Evolutionary conservation across 2,329 filamentous ascomycete species (phyloP).

Genomic region (Fusarium sp.): DNA sequence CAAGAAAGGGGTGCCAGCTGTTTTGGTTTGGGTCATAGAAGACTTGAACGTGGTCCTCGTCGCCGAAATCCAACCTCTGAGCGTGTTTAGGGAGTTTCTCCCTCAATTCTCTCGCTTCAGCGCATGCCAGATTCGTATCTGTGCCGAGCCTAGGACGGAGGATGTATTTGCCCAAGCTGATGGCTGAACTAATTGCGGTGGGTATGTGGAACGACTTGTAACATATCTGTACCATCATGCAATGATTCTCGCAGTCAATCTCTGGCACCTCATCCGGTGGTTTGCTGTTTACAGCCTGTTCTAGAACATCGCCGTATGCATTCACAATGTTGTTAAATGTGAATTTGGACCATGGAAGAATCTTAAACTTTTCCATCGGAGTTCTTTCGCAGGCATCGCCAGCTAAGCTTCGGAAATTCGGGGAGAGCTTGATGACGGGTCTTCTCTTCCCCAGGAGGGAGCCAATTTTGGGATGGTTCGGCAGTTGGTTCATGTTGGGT

Average conservation of each 20-base stretch:
- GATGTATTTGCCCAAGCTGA: fast-evolving
- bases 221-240: background rate
- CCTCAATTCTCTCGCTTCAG: background rate
- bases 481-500: background rate
- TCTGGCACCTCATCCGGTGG: background rate
- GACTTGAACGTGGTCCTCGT: background rate
- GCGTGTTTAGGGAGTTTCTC: background rate
- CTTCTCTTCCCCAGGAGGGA: background rate
- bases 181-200: background rate
- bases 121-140: background rate
- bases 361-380: background rate
- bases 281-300: too few relatives aligned
- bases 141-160: background rate
- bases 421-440: background rate
- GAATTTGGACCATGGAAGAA: background rate
- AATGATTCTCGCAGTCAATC: background rate
- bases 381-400: background rate
- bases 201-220: background rate
- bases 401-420: too few relatives aligned
- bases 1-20: background rate
- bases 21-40: background rate
- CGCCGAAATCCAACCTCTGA: background rate
- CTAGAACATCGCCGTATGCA: background rate
- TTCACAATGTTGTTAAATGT: background rate
- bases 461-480: background rate